Percentiles rank a stretch among this genome's conserved stretches.
phyloP scores from a whole-genome alignment of 164 flowering plant species.

The Tetrastigma voinierianum region DNA sequence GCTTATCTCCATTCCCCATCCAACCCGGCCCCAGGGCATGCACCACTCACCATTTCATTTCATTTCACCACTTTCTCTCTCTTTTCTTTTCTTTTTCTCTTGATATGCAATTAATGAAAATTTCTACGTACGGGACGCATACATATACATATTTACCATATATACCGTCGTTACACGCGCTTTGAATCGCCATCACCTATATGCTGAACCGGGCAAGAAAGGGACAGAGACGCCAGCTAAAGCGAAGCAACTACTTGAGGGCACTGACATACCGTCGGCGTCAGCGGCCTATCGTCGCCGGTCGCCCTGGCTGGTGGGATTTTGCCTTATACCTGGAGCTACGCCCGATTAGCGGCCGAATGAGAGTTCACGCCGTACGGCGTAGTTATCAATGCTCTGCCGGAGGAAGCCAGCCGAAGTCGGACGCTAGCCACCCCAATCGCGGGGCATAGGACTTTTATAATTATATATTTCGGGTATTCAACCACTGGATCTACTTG shows the following conservation, averaged over 20 bases:
- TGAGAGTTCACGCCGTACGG: too few relatives aligned
- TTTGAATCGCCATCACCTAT: conserved; percentile 1
- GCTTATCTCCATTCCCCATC: not conserved
- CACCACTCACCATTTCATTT: not conserved
- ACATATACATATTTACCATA: too few relatives aligned
- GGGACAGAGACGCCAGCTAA: not conserved
- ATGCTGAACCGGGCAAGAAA: conserved; percentile 1
- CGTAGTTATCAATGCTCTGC: too few relatives aligned
- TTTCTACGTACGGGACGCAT: not conserved
- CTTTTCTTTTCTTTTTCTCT: not conserved
- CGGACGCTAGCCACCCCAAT: too few relatives aligned
- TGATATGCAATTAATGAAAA: not conserved
- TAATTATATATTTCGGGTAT: too few relatives aligned
- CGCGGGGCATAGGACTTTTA: too few relatives aligned
- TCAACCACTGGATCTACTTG: too few relatives aligned
- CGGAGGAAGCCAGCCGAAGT: too few relatives aligned
- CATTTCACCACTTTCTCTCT: not conserved
- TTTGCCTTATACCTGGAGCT: too few relatives aligned
- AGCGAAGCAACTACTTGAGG: not conserved
- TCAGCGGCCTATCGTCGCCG: not conserved
- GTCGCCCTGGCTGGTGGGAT: not conserved
- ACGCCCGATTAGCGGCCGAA: too few relatives aligned
- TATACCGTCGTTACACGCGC: not conserved
- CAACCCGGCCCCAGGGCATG: not conserved
- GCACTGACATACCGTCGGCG: not conserved